Base-by-base conservation (phyloP, 768 basidiomycete species). In the Panellus pusillus region DNA sequence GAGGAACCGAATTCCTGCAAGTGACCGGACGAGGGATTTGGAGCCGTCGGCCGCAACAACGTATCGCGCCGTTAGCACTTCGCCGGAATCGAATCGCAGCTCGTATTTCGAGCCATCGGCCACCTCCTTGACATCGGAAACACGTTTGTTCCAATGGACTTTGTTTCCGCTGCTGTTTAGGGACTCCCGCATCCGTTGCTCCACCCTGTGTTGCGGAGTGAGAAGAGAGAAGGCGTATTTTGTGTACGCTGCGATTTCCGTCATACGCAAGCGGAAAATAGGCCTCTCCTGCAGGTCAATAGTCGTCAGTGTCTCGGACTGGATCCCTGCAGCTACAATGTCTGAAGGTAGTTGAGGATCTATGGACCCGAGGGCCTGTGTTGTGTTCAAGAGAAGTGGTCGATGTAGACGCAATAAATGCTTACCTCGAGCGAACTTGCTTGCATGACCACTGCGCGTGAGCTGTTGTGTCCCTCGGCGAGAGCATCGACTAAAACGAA, bases 401-500 rank as follows among this genome's bases (percentile, higher is more conserved):
- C 9, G 6, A 49, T 1, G 12, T 40, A 36, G 4, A 38, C n/a
- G 27, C 13, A 18, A 18, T 32, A 13, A n/a, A 27, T 9, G 47
- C 68, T 19, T 53, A 72, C 78, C 63, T 79, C 79, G 17, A 80
- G 64, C 8, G 79, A 78, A 40, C 71, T 71, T 9, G 79, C 71
- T 51, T 80, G 78, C 20, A 79, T 54, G 9, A 70, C 63, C 3
- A 72, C 44, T 0, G 79, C 77, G 15, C 79, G 74, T 8, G 79
- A 78, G 18, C 55, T 58, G 44, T 70, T 71, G 41, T 69, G 57
- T 2, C 70, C 73, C n/a, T 68, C 49, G 0, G 47, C 24, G 4
- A 67, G 19, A 14, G 70, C 68, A 39, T 79, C 78, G 1, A 79
- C 75, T 9, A 79, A 60, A 9, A 70, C 54, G 19, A 80, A 61